Evolutionary conservation across 495 filamentous ascomycete species (phyloP), one percentile per base, ranked within the genome.

Genomic region (Endocarpon pusillum): DNA sequence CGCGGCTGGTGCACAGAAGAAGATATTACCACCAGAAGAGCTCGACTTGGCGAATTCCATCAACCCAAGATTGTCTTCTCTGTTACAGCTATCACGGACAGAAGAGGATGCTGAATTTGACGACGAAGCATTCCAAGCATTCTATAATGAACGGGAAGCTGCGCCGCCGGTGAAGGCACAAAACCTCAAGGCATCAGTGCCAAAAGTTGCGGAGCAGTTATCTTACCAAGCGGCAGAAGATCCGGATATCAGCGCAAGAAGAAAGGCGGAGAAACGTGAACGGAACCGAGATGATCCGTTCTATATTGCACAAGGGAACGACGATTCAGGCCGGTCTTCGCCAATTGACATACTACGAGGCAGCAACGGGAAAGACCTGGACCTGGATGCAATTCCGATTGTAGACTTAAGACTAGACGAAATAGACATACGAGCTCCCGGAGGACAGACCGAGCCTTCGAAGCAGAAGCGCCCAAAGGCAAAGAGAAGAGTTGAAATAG

Each of bases 361-460:
- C 19, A 69, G 70, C 20, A 78, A 82, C 43, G 75, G 73, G 2
- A 73, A 75, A 5, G 77, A 73, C 19, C 55, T 94, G 11, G 89
- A 97, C 48, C 67, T 97, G 32, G 89, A 97, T 49, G 68, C 79
- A 10, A 97, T 97, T 39, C 89, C 89, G 1, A 87, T 96, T 40
- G 83, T 97, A 67, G 73, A 91, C 42, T 68, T 97, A 17, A 72
- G 86, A 44, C 60, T 93, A 17, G 71, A 33, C 49, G 23, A 24
- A 35, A 20, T 29, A 55, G 11, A 42, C 48, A 32, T 33, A 20
- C 32, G 48, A 44, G 21, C n/a, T 20, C 25, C 32, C 35, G 18
- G 28, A 37, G 15, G 21, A 20, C 18, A 34, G 40, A 9, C 42
- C 29, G 38, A 36, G 32, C 20, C 7, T 32, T 37, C 14, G 21